Percentiles rank a stretch among this genome's conserved stretches.
Evolutionary conservation across 345 rosid genomes (phyloP).

Genomic region (Linum usitatissimum): DNA sequence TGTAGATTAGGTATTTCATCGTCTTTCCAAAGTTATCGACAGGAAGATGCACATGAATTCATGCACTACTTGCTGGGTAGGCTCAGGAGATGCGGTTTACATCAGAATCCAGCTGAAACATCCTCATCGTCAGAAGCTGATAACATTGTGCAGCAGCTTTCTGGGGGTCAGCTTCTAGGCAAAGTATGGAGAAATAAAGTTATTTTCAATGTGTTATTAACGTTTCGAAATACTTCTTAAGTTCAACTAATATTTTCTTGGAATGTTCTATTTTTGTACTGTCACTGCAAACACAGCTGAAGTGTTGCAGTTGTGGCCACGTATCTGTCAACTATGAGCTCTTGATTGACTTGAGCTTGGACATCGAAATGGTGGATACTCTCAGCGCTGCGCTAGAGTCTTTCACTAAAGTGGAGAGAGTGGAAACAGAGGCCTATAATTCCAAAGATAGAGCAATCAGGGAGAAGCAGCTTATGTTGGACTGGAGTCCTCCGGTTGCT

Average conservation of each 20-base stretch:
- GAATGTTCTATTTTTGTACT: no score
- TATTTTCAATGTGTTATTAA: background rate
- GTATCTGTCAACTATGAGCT: conserved; percentile 51
- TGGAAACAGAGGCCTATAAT: conserved; percentile 48
- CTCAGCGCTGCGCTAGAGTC: conserved; percentile 55
- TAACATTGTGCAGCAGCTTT: conserved; percentile 46
- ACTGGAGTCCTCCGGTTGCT: conserved; percentile 51
- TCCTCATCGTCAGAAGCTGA: conserved; percentile 17
- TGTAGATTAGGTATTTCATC: conserved; percentile 42
- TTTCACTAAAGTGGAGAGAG: conserved; percentile 65
- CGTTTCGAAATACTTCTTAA: background rate
- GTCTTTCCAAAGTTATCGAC: conserved; percentile 41
- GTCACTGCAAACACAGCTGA: conserved; percentile 33
- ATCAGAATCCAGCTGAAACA: conserved; percentile 18
- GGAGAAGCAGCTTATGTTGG: conserved; percentile 75
- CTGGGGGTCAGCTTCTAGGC: conserved; percentile 66
- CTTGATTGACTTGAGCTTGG: conserved; percentile 62
- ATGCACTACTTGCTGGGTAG: conserved; percentile 61
- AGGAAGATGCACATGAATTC: conserved; percentile 89
- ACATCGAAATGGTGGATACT: conserved; percentile 46
- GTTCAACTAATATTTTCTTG: background rate
- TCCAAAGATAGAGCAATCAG: conserved; percentile 52
- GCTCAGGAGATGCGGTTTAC: conserved; percentile 50
- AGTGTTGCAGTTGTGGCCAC: conserved; percentile 58
- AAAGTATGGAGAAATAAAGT: conserved; percentile 29